These are phyloP conservation scores for Bifiguratus adelaidae DNA, from an alignment of 192 early-diverging fungal species.

Conservation along the genomic window DNA sequence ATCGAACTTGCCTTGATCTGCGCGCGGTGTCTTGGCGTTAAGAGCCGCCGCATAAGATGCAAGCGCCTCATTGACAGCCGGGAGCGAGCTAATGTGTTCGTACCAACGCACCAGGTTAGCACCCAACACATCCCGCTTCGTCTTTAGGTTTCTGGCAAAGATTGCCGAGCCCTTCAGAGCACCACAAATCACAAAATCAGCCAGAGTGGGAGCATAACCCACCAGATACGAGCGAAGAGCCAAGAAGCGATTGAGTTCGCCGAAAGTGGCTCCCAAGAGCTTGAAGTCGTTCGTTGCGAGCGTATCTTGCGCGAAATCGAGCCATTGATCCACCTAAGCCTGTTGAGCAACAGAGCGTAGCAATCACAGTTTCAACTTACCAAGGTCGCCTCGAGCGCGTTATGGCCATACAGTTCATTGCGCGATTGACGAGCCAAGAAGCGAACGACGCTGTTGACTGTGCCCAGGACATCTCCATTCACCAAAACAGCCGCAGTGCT, in stretches of 20 bases:
- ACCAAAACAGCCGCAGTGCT: constrained; percentile 7
- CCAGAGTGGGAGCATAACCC: constrained; percentile 64
- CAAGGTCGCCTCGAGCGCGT: constrained; percentile 27
- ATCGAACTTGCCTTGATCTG: constrained; percentile 90
- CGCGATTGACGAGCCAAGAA: constrained; percentile 13
- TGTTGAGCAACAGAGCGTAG: too few species aligned
- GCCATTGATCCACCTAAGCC: constrained; percentile 64
- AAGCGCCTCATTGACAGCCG: constrained; percentile 26
- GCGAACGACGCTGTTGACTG: constrained; percentile 14
- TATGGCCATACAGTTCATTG: constrained; percentile 14
- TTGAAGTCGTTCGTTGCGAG: constrained; percentile 57
- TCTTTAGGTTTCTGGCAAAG: constrained; percentile 74
- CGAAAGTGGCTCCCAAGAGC: constrained; percentile 54
- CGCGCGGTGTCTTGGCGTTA: constrained; percentile 19
- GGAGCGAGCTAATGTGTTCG: constrained; percentile 51
- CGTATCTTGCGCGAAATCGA: constrained; percentile 55
- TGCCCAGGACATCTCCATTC: constrained; percentile 15
- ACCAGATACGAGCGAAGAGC: constrained; percentile 70
- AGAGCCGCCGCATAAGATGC: neutral
- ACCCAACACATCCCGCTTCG: constrained; percentile 51
- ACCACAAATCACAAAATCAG: constrained; percentile 85
- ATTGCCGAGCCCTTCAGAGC: constrained; percentile 70
- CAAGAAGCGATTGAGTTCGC: constrained; percentile 71
- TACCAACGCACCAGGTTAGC: constrained; percentile 75
- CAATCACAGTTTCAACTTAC: constrained; percentile 8